Evolutionary conservation across 2,329 filamentous ascomycete genomes (phyloP).

Genomic region (Chrysoporthe puriensis): DNA sequence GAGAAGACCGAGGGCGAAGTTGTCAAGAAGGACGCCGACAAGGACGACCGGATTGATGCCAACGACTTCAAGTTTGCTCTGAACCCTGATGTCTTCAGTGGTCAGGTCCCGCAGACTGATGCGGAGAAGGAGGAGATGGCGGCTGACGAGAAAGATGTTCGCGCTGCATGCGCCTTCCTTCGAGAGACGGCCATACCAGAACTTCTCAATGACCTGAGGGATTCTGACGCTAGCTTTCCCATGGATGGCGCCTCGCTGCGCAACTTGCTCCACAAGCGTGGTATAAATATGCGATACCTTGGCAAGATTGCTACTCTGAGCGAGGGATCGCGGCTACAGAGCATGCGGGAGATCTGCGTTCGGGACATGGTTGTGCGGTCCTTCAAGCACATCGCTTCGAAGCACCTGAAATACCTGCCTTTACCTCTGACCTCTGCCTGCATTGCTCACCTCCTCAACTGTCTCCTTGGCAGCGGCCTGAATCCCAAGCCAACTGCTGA

Average conservation of each 20-base stretch:
- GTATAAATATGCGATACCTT: slow-evolving; percentile 96
- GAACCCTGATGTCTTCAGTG: slow-evolving; percentile 95
- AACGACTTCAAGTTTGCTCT: slow-evolving; percentile 85
- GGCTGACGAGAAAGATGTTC: slow-evolving; percentile 86
- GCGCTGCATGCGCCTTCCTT: slow-evolving; percentile 79
- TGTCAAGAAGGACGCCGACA: slow-evolving; percentile 43
- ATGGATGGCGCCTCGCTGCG: slow-evolving; percentile 97
- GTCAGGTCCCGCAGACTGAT: slow-evolving; percentile 85
- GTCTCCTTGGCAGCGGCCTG: slow-evolving; percentile 76
- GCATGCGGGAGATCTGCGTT: slow-evolving; percentile 74
- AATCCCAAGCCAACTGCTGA: slow-evolving; percentile 80
- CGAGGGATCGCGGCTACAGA: slow-evolving; percentile 72
- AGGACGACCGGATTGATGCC: slow-evolving; percentile 77
- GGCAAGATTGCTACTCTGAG: slow-evolving; percentile 77
- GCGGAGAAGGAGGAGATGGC: slow-evolving; percentile 84
- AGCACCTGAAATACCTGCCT: slow-evolving; percentile 78
- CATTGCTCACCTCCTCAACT: slow-evolving; percentile 89
- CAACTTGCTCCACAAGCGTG: slow-evolving; percentile 89
- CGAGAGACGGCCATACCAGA: slow-evolving; percentile 79
- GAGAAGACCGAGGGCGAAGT: slow-evolving; percentile 43
- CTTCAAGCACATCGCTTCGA: slow-evolving; percentile 89
- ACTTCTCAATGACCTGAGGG: slow-evolving; percentile 82
- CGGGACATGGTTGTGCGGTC: slow-evolving; percentile 95
- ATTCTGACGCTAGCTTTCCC: slow-evolving; percentile 93
- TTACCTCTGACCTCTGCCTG: slow-evolving; percentile 79